Evolutionary conservation across 441 rosid genomes (phyloP), one percentile per base, ranked within the genome.

Genomic region (Lepidium campestre): DNA sequence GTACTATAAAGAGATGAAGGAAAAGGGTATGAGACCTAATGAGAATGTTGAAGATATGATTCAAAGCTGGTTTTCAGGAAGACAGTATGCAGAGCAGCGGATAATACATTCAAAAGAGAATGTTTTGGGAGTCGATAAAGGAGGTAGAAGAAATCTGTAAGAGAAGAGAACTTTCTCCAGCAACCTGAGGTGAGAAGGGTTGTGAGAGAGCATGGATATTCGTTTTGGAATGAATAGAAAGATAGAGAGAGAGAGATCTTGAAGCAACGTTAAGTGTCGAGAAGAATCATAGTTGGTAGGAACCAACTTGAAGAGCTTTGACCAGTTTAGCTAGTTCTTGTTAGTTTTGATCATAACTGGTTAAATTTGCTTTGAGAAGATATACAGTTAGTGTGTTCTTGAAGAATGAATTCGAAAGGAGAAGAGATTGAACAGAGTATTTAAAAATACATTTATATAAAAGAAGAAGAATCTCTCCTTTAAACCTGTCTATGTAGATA

Each of bases 1-100:
- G 68, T 91, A 79, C 79, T 89, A 83, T 75, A 57, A 53, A 66
- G 95, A 90, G 77, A 95, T 92, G 99, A 88, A 86, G 78, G 86
- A 72, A 46, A 90, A 80, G 35, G 85, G 83, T 31, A 65, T 86
- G 42, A 75, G 80, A 41, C 88, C 94, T 1, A 95, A 88, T 65
- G 90, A 84, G 44, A 85, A 63, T 58, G 87, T 78, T 54, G 96
- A 88, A 67, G 81, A 77, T 67, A 75, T 86, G 88, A 85, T 91
- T 68, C 86, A 80, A 65, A 83, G 82, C 36, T 91, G 96, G 97
- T 67, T 84, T 50, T 78, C 83, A 55, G 82, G 83, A 62, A 90
- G 83, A 78, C 80, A 82, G 68, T 64, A 68, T 69, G 83, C 84
- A n/a, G 85, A 79, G 31, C 37, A 45, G 65, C 71, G 72, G 67